Evolutionary conservation across 1,139 yeast genomes (phyloP).

Genomic region (Ogataea hybrid): DNA sequence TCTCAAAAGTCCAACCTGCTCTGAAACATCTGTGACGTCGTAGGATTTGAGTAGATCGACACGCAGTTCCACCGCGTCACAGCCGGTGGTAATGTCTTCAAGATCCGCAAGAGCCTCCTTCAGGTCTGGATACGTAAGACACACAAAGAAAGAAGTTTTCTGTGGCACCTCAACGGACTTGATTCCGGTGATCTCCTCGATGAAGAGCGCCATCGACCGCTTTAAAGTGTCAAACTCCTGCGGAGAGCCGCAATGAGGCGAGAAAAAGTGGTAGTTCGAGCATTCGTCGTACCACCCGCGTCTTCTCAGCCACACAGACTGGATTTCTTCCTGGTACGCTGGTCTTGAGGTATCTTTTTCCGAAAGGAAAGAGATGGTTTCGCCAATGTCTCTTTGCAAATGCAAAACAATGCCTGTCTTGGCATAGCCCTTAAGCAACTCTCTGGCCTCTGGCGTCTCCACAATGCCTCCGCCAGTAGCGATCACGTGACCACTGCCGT

Average conservation of each 20-base stretch:
- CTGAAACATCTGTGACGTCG: constrained; percentile 57
- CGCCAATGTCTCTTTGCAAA: constrained; percentile 82
- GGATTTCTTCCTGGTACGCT: constrained; percentile 75
- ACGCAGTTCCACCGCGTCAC: constrained; percentile 79
- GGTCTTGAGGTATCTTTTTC: constrained; percentile 82
- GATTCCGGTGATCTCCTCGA: constrained; percentile 65
- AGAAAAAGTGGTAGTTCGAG: constrained; percentile 74
- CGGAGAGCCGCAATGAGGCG: constrained; percentile 64
- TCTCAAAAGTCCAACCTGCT: constrained; percentile 71
- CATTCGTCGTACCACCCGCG: constrained; percentile 78
- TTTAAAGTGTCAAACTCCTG: constrained; percentile 58
- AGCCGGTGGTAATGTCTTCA: constrained; percentile 60
- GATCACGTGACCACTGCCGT: constrained; percentile 61
- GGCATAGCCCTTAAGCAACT: constrained; percentile 52
- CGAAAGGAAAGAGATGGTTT: constrained; percentile 71
- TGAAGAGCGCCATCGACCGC: constrained; percentile 56
- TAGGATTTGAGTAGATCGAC: constrained; percentile 65
- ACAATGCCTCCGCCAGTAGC: constrained; percentile 98
- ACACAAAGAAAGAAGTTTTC: constrained; percentile 66
- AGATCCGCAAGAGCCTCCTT: constrained; percentile 45
- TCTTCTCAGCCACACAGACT: constrained; percentile 81
- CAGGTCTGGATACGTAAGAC: constrained; percentile 62
- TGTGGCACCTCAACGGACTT: constrained; percentile 43
- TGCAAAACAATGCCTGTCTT: constrained; percentile 74
- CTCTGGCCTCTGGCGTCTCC: constrained; percentile 70